Base-by-base conservation (phyloP, 2,329 filamentous ascomycete genomes). In the Colletotrichum sojae region DNA sequence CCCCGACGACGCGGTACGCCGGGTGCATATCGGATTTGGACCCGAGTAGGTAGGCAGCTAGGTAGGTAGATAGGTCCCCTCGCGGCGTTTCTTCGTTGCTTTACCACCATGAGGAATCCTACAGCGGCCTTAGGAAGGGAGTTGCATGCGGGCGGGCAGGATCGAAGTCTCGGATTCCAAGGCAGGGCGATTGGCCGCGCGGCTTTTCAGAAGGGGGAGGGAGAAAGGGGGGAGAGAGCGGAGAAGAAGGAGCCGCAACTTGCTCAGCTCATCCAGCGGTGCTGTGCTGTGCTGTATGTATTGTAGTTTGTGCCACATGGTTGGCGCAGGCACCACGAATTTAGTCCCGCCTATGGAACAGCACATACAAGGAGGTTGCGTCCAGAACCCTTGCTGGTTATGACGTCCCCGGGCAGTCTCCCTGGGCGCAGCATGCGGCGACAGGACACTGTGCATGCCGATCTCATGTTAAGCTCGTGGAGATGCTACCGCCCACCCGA, bases 221-320 rank as follows among this genome's bases (percentile, higher is more conserved):
- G 6, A 8, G 9, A 36, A 36, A 9, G 31, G 31, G 8, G 31
- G 31, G 10, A 10, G 2, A 36, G 31, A 36, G 31, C 31, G 31
- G 31, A 36, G 31, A 1, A 36, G 31, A 36, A 36, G 10, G 31
- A 36, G 31, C 31, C 31, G 31, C 31, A 36, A 36, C 31, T 9
- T 36, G 31, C 31, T 36, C 31, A 2, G 31, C 31, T 8, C 31
- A 36, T 36, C 31, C 31, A 10, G 31, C 31, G 3, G 31, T 36
- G 31, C 80, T 46, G 77, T 75, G 43, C 81, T 78, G 40, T 75
- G 74, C 67, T 76, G 75, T 69, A 85, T 83, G 71, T 84, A 75
- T 4, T 78, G 71, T 18, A 86, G 73, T 71, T 86, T 86, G 4
- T 85, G 83, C 66, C 78, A 83, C 84, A 86, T 85, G 18, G 81